Conservation (phyloP, 108 stramenopile genomes). For the Skeletonema costatum region DNA sequence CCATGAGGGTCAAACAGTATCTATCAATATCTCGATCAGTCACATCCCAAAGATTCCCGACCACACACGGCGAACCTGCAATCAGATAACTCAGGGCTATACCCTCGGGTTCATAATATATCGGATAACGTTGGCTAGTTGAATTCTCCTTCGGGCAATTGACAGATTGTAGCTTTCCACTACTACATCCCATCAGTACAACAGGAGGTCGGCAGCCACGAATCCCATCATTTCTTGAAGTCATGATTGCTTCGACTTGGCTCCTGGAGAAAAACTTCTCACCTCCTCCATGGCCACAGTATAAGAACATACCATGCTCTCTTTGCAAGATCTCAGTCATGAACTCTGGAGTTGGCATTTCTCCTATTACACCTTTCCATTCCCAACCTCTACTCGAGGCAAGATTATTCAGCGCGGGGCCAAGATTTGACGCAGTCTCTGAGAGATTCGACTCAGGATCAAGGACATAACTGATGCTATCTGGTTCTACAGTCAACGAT, state of each 20-base stretch:
- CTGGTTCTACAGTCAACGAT: conserved; percentile 49
- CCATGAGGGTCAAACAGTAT: conserved; percentile 66
- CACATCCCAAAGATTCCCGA: conserved; percentile 99
- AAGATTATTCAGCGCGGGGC: conserved; percentile 63
- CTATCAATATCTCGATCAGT: conserved; percentile 98
- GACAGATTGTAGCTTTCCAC: conserved; percentile 82
- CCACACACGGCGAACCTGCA: conserved; percentile 93
- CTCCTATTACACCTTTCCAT: conserved; percentile 82
- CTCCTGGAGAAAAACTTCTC: conserved; percentile 79
- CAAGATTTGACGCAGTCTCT: conserved; percentile 70
- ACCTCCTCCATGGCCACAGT: conserved; percentile 97
- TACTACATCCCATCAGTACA: conserved; percentile 98
- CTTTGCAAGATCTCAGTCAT: conserved; percentile 52
- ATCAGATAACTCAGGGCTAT: conserved; percentile 90
- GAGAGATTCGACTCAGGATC: conserved; percentile 94
- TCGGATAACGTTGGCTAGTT: conserved; percentile 11
- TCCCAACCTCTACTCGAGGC: conserved; percentile 48
- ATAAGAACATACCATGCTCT: conserved; percentile 82
- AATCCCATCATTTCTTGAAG: conserved; percentile 27
- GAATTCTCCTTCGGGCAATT: conserved; percentile 55
- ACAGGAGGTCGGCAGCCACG: conserved; percentile 57
- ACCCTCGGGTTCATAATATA: conserved; percentile 91
- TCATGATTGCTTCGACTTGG: conserved; percentile 66
- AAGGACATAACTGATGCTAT: conserved; percentile 76
- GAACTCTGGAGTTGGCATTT: conserved; percentile 60